Base-by-base conservation (phyloP, 768 basidiomycete genomes). In the Cubamyces sp. region DNA sequence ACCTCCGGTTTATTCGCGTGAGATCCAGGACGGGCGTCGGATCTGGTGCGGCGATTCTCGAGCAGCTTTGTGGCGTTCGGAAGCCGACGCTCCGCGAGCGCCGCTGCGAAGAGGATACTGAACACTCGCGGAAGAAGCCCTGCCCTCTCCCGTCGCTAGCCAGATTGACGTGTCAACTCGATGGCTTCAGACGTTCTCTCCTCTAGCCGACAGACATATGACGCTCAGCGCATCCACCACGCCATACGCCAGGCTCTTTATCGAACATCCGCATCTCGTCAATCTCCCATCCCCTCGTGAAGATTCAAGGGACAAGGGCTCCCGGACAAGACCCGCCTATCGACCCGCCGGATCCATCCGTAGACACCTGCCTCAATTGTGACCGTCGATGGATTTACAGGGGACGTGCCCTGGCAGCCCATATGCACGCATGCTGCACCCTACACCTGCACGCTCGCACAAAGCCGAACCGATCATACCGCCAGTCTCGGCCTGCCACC, bases 61-160 rank as follows among this genome's bases (percentile, higher is more conserved):
- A 64, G 59, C 52, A 63, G 57, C 68, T 69, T 69, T 65, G 68
- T 69, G 68, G 68, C 68, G 68, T 67, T 54, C 62, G 58, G 64
- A 65, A 64, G 62, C 63, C 43, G 66, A 64, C 60, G 42, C 47
- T 37, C 41, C 50, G 46, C 54, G 54, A 34, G 57, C 19, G 48
- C 25, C 34, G 34, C 34, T 34, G 49, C 41, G 56, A 57, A 57
- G 50, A 48, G 15, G 54, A 50, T 51, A 49, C 45, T 48, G 45
- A 47, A 52, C 62, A 53, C 55, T 64, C 66, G 66, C 66, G 66
- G 66, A 61, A 66, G 66, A 66, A 66, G 66, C 59, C 40, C 18
- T 46, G 34, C 60, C 57, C 47, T 42, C 47, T 50, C 21, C 57
- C 42, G 48, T 59, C 57, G 49, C 57, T 21, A 59, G 49, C 57